Conservation (phyloP, 257 asterid genomes). For the Solanum chaucha region DNA sequence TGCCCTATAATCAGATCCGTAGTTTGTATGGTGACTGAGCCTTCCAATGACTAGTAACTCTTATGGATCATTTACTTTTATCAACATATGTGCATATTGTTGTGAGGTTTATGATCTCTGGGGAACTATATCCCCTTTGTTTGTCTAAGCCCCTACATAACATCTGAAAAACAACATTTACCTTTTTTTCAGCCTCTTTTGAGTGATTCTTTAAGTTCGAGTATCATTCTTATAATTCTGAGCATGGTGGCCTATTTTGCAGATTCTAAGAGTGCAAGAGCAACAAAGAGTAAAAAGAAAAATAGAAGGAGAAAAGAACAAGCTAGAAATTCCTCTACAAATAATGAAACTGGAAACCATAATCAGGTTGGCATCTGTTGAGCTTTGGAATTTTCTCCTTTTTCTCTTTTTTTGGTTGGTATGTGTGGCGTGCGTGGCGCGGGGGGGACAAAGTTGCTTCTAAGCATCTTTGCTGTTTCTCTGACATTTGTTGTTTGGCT, state of each 20-base stretch:
- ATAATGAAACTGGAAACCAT: constrained; percentile 30
- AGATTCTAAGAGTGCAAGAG: constrained; percentile 49
- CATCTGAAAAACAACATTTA: background rate
- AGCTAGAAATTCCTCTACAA: constrained; percentile 39
- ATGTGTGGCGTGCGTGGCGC: background rate
- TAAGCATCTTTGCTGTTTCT: background rate
- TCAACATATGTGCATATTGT: background rate
- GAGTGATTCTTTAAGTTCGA: background rate
- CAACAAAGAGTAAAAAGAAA: constrained; percentile 74
- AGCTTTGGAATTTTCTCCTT: background rate
- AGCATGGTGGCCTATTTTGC: constrained; percentile 14
- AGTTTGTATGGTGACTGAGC: background rate
- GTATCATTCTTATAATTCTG: background rate
- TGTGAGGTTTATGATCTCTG: background rate
- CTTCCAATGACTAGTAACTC: background rate
- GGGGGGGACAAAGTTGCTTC: background rate
- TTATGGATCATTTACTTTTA: background rate
- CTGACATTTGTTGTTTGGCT: background rate
- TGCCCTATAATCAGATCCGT: background rate
- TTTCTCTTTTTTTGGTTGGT: background rate
- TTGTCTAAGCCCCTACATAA: background rate
- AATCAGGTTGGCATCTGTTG: constrained; percentile 37
- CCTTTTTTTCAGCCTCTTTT: background rate
- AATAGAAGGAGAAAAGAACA: constrained; percentile 81
- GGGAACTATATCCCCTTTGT: background rate